A percentile compares a stretch with the other conserved stretches of the same genome.
phyloP scores from a whole-genome alignment of 257 asterid species.

The Knoxia roxburghii region DNA sequence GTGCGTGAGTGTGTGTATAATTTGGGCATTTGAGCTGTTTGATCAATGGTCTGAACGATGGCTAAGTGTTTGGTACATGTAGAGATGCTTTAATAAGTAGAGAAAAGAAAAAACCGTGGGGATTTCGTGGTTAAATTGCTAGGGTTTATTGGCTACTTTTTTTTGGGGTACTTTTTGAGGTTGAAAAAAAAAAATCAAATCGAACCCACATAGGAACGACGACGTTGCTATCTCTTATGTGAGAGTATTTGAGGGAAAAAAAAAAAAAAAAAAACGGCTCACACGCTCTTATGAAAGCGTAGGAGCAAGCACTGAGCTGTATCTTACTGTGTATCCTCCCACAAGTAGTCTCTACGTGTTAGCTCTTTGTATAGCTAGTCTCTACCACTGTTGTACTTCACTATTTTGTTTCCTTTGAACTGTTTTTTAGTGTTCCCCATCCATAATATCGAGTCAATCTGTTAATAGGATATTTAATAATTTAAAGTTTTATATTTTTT shows the following conservation, averaged over 20 bases:
- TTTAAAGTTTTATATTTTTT: too few species aligned
- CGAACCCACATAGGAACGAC: too few species aligned
- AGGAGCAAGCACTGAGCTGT: slow-evolving; percentile 15
- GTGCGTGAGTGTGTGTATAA: background rate
- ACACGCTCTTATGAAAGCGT: slow-evolving; percentile 9
- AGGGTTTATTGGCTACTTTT: slow-evolving; percentile 10
- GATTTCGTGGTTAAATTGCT: slow-evolving; percentile 39
- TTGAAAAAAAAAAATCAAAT: background rate
- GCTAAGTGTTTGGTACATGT: too few species aligned
- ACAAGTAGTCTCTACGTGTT: background rate
- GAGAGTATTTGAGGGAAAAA: too few species aligned
- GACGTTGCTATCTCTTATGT: too few species aligned
- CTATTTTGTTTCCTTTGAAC: too few species aligned
- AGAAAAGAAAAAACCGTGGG: slow-evolving; percentile 40
- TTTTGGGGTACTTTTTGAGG: background rate
- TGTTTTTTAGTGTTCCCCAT: too few species aligned
- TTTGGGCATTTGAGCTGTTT: background rate
- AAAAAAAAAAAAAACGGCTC: background rate
- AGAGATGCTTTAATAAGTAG: too few species aligned
- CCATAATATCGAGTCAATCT: too few species aligned
- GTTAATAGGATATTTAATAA: too few species aligned
- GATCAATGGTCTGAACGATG: too few species aligned
- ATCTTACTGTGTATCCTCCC: slow-evolving; percentile 3
- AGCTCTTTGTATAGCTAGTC: too few species aligned
- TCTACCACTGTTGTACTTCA: background rate